A percentile compares a stretch with the other conserved stretches of the same genome.
Evolutionary conservation across 2,329 filamentous ascomycete genomes (phyloP).

Genomic region (Exserohilum turcica): DNA sequence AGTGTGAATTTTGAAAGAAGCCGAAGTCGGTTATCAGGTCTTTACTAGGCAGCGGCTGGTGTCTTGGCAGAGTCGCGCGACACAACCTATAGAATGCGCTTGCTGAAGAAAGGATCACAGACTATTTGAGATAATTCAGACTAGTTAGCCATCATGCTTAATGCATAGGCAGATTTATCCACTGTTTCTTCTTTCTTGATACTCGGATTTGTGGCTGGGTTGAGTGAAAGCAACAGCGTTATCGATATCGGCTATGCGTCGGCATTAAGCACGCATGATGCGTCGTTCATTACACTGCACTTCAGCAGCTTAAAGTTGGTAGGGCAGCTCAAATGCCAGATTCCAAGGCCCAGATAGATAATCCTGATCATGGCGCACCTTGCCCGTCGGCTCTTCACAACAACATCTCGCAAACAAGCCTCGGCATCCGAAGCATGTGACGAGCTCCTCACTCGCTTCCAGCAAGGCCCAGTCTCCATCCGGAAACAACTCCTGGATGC

Average conservation of each 20-base stretch:
- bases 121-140: too few relatives aligned
- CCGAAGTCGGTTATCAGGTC: slow-evolving; percentile 34
- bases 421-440: slow-evolving; percentile 38
- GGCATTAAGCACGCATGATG: not conserved
- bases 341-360: too few relatives aligned
- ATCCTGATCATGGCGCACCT: slow-evolving; percentile 19
- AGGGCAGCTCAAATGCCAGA: too few relatives aligned
- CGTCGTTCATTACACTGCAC: not conserved
- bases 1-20: slow-evolving; percentile 20
- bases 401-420: slow-evolving; percentile 17
- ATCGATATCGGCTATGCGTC: slow-evolving; percentile 30
- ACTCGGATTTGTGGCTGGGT: not conserved
- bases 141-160: too few relatives aligned
- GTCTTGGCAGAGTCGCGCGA: slow-evolving; percentile 16
- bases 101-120: not conserved
- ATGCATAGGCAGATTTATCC: too few relatives aligned
- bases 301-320: not conserved
- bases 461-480: slow-evolving; percentile 32
- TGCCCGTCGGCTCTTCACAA: slow-evolving; percentile 28
- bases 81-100: not conserved
- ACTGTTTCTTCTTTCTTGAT: not conserved
- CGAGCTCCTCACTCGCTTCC: slow-evolving; percentile 41
- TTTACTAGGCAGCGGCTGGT: slow-evolving; percentile 1
- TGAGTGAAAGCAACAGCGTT: slow-evolving; percentile 6
- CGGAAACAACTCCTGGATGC: slow-evolving; percentile 40